A percentile compares a stretch with the other conserved stretches of the same genome.
Evolutionary conservation across 306 rosid species (phyloP).

Genomic region (Medicago ruthenica): DNA sequence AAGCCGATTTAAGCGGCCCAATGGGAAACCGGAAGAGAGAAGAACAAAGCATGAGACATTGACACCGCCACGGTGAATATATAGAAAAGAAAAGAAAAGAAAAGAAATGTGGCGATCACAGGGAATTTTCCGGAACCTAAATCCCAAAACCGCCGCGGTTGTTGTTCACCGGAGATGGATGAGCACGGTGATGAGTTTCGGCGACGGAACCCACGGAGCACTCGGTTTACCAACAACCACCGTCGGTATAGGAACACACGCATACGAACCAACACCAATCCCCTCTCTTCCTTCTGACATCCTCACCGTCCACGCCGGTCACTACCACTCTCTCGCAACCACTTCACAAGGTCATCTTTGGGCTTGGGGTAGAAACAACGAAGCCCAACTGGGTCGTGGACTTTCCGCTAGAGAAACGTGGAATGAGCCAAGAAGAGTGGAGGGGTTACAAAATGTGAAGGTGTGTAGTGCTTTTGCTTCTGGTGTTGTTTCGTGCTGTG

Average conservation of each 20-base stretch:
- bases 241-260: constrained; percentile 61
- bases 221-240: constrained; percentile 69
- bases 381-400: constrained; percentile 87
- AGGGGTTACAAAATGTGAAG: constrained; percentile 63
- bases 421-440: constrained; percentile 71
- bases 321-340: constrained; percentile 84
- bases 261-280: constrained; percentile 74
- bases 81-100: no score
- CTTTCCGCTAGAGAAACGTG: constrained; percentile 71
- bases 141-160: constrained; percentile 13
- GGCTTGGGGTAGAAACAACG: constrained; percentile 93
- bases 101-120: constrained; percentile 48
- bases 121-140: constrained; percentile 8
- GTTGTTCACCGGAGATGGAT: constrained; percentile 46
- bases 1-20: neutral
- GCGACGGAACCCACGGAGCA: constrained; percentile 88
- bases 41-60: neutral
- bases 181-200: constrained; percentile 84
- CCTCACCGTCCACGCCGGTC: constrained; percentile 67
- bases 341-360: constrained; percentile 69
- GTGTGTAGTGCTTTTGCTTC: constrained; percentile 80
- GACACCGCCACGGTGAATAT: neutral
- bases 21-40: neutral
- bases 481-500: constrained; percentile 77
- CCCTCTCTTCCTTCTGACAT: constrained; percentile 67